Percentiles rank a stretch among this genome's conserved stretches.
Conservation (phyloP, 108 stramenopile species). For the Tribonema minus region DNA sequence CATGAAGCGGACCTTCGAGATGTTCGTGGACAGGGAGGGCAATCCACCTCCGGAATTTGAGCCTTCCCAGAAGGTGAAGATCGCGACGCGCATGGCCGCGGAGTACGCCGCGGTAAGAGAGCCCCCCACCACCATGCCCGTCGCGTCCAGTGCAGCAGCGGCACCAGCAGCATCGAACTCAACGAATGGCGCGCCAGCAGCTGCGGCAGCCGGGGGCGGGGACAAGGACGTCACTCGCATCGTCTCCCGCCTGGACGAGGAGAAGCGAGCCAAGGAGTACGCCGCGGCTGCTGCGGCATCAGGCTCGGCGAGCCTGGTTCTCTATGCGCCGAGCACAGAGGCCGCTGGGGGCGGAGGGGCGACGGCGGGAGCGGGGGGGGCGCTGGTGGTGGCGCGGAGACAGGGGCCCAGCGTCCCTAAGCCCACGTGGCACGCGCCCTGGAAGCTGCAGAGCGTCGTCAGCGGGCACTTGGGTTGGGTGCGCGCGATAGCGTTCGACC, state of each 20-base stretch:
- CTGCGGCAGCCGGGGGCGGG: background rate
- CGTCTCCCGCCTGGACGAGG: conserved; percentile 17
- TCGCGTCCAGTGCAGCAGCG: background rate
- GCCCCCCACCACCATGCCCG: background rate
- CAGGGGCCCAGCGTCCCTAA: conserved; percentile 68
- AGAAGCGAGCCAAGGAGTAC: conserved; percentile 6
- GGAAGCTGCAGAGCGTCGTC: conserved; percentile 84
- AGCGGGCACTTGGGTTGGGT: conserved; percentile 95
- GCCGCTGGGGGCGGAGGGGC: conserved; percentile 23
- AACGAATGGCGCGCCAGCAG: background rate
- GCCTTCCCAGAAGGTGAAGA: conserved; percentile 38
- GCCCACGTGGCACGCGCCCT: conserved; percentile 97
- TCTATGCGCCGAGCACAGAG: conserved; percentile 32
- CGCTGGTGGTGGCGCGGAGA: conserved; percentile 27
- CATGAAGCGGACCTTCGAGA: conserved; percentile 35
- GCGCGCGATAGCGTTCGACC: conserved; percentile 90
- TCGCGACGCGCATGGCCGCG: conserved; percentile 29
- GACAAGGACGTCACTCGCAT: conserved; percentile 37
- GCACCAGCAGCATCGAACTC: background rate
- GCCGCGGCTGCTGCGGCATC: background rate
- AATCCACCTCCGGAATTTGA: background rate
- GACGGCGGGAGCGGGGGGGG: background rate
- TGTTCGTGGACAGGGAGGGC: conserved; percentile 26
- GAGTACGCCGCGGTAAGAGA: conserved; percentile 18
- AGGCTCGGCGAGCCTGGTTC: conserved; percentile 6